Percentiles rank a stretch among this genome's conserved stretches.
phyloP scores from a whole-genome alignment of 768 basidiomycete genomes.

The Russula foetens region DNA sequence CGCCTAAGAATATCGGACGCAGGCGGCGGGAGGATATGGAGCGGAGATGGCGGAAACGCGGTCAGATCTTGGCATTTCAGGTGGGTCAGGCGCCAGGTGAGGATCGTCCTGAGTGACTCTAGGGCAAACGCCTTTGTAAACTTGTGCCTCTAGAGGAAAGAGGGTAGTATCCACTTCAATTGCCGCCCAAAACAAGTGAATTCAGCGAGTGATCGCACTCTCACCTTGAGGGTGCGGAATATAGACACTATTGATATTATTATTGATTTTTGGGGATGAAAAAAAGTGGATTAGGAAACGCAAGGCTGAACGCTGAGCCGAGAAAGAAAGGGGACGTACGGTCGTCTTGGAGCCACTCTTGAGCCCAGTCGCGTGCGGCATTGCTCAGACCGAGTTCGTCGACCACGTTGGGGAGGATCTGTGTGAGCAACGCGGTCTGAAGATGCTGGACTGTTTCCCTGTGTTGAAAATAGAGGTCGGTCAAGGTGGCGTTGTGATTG shows the following conservation, averaged over 20 bases:
- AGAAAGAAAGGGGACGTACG: constrained; percentile 42
- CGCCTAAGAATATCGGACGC: constrained; percentile 55
- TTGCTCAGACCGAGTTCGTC: constrained; percentile 48
- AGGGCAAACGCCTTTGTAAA: constrained; percentile 56
- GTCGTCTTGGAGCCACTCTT: constrained; percentile 58
- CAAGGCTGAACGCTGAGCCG: background rate
- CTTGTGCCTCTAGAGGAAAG: constrained; percentile 48
- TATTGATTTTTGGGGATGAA: background rate
- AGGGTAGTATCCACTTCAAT: constrained; percentile 10
- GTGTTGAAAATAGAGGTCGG: constrained; percentile 43
- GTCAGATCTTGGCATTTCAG: constrained; percentile 9
- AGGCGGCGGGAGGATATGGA: constrained; percentile 38
- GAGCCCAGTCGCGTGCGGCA: constrained; percentile 42
- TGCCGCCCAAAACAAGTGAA: background rate
- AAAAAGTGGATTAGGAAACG: background rate
- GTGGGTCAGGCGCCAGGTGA: constrained; percentile 45
- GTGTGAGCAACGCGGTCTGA: constrained; percentile 43
- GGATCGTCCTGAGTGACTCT: constrained; percentile 45
- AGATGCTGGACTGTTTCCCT: constrained; percentile 38
- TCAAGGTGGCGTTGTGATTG: constrained; percentile 36
- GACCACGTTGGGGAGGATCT: constrained; percentile 51
- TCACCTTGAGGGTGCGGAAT: constrained; percentile 44
- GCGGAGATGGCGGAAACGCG: constrained; percentile 18
- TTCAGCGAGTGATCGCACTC: background rate
- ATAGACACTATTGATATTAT: constrained; percentile 26